A percentile compares a stretch with the other conserved stretches of the same genome.
phyloP scores from a whole-genome alignment of 208 protist genomes.

The Leishmania martiniquensis region DNA sequence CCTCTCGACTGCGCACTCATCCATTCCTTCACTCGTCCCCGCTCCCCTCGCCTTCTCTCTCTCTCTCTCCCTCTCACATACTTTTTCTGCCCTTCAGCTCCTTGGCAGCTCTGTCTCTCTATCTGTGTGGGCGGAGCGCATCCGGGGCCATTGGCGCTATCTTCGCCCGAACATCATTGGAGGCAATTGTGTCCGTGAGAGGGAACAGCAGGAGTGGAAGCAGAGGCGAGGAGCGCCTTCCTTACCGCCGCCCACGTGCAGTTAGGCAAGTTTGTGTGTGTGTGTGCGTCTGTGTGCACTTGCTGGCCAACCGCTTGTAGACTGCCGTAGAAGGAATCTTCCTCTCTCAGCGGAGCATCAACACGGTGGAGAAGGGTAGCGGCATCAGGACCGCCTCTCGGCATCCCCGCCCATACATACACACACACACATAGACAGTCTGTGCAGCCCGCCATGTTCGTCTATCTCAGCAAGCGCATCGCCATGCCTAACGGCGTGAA shows the following conservation, averaged over 20 bases:
- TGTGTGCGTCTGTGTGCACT: neutral
- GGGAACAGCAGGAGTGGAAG: neutral
- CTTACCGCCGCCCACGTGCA: neutral
- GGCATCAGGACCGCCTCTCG: neutral
- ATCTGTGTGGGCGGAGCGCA: neutral
- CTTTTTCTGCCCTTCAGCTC: neutral
- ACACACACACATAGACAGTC: neutral
- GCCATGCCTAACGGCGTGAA: conserved; percentile 94
- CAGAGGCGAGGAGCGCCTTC: neutral
- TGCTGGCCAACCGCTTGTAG: no score
- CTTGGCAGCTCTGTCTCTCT: neutral
- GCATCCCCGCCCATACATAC: neutral
- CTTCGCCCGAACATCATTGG: neutral
- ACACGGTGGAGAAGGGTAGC: neutral
- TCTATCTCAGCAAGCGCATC: conserved; percentile 97
- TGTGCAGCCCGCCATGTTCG: conserved; percentile 81
- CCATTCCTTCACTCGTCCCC: neutral
- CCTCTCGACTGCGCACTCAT: neutral
- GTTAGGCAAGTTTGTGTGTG: no score
- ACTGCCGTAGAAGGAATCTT: neutral
- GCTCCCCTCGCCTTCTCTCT: neutral
- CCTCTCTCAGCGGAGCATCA: neutral
- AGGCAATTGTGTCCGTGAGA: neutral
- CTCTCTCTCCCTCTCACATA: neutral
- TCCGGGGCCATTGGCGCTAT: neutral